Conservation (phyloP, 345 rosid genomes). For the Salix dunnii region DNA sequence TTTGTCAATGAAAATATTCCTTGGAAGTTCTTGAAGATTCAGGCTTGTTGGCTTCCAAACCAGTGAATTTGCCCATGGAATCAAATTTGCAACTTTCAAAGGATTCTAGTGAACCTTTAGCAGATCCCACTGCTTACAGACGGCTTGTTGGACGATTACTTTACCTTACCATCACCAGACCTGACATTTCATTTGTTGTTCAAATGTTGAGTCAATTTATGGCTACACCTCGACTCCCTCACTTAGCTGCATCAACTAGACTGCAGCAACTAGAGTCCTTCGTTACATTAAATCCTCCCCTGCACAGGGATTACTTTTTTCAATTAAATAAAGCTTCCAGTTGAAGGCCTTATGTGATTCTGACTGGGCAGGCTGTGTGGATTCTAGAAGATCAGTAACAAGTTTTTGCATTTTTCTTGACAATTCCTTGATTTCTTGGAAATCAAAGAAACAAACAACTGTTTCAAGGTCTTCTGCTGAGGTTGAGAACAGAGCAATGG, state of each 20-base stretch:
- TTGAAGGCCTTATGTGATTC: too few species aligned
- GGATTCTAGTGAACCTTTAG: neutral
- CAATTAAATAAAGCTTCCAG: neutral
- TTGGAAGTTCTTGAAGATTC: neutral
- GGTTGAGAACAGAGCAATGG: too few species aligned
- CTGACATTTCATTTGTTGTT: neutral
- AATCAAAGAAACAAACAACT: too few species aligned
- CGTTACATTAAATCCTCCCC: neutral
- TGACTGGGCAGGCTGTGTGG: too few species aligned
- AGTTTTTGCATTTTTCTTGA: too few species aligned
- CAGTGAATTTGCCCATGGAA: fast-evolving
- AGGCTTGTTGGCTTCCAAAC: neutral
- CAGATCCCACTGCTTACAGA: fast-evolving
- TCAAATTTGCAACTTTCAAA: fast-evolving
- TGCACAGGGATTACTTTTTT: neutral
- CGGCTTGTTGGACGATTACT: neutral
- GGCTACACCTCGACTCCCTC: neutral
- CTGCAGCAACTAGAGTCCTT: neutral
- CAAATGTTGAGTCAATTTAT: neutral
- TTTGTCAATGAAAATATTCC: neutral
- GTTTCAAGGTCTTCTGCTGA: too few species aligned
- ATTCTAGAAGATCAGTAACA: too few species aligned
- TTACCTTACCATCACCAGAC: neutral
- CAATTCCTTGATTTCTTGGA: too few species aligned
- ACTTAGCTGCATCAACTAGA: neutral